Evolutionary conservation across 768 basidiomycete genomes (phyloP).

Genomic region (Panaeolus cyanescens): DNA sequence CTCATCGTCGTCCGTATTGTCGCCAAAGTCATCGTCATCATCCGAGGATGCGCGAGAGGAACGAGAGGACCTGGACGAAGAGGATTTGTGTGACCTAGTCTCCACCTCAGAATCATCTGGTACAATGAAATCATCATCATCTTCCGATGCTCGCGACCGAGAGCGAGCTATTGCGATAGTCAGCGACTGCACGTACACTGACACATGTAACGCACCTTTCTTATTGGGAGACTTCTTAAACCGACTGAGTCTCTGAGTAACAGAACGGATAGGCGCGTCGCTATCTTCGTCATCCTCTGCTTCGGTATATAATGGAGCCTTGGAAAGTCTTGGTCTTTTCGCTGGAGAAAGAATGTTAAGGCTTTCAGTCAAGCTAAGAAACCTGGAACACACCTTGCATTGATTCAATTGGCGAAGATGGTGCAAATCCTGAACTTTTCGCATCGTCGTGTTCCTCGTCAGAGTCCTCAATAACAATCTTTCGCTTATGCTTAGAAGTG

Average conservation of each 20-base stretch:
- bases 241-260: conserved; percentile 60
- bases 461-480: conserved; percentile 67
- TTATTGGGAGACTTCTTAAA: conserved; percentile 68
- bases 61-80: conserved; percentile 52
- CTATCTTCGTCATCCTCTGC: conserved; percentile 56
- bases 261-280: conserved; percentile 40
- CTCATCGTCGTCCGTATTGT: conserved; percentile 22
- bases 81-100: conserved; percentile 44
- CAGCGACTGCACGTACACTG: background rate
- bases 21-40: conserved; percentile 37
- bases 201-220: conserved; percentile 37
- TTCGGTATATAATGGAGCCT: conserved; percentile 49
- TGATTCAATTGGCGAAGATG: conserved; percentile 40
- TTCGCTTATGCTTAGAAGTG: conserved; percentile 60
- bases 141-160: conserved; percentile 32
- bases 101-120: conserved; percentile 67
- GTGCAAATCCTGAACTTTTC: conserved; percentile 21
- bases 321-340: conserved; percentile 66
- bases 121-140: conserved; percentile 76
- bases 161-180: conserved; percentile 42
- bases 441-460: conserved; percentile 56
- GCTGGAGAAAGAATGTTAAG: conserved; percentile 32
- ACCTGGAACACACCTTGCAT: conserved; percentile 28
- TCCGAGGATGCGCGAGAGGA: conserved; percentile 48
- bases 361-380: background rate